Percentiles rank a stretch among this genome's conserved stretches.
These are phyloP conservation scores for Tritrichomonas foetus DNA, from an alignment of 208 protist genomes.

Conservation along the genomic window DNA sequence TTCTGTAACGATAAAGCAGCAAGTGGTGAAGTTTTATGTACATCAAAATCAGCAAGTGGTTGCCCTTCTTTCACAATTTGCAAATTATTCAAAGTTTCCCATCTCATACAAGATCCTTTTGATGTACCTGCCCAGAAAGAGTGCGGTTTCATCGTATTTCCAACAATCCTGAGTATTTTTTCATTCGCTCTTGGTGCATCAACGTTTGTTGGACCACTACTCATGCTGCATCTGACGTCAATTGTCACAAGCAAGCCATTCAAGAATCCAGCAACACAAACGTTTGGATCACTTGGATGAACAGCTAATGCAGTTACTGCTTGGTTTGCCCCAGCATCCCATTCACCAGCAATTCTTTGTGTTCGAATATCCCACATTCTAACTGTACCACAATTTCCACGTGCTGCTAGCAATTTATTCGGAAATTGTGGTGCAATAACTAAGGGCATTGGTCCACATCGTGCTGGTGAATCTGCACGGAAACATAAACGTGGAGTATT, in stretches of 20 bases:
- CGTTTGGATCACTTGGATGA: not conserved
- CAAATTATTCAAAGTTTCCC: too few species aligned
- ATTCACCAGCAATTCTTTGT: not conserved
- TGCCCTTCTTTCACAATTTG: too few species aligned
- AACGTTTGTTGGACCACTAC: too few species aligned
- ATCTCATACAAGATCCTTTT: too few species aligned
- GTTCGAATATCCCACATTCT: not conserved
- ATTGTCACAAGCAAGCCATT: not conserved
- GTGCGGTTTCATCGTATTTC: too few species aligned
- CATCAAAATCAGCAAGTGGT: too few species aligned
- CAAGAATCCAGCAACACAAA: not conserved
- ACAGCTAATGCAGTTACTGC: not conserved
- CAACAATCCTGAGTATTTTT: too few species aligned
- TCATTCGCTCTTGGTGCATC: too few species aligned
- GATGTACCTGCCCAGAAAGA: too few species aligned
- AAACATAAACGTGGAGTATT: not conserved
- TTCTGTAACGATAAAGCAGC: too few species aligned
- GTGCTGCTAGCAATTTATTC: not conserved
- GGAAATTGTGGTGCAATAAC: not conserved
- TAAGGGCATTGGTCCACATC: not conserved
- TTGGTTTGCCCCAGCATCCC: not conserved
- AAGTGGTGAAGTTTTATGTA: too few species aligned
- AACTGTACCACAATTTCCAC: not conserved
- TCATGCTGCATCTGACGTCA: not conserved
- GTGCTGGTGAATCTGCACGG: not conserved